phyloP scores from a whole-genome alignment of 345 rosid genomes.

The Trapa bicornis region DNA sequence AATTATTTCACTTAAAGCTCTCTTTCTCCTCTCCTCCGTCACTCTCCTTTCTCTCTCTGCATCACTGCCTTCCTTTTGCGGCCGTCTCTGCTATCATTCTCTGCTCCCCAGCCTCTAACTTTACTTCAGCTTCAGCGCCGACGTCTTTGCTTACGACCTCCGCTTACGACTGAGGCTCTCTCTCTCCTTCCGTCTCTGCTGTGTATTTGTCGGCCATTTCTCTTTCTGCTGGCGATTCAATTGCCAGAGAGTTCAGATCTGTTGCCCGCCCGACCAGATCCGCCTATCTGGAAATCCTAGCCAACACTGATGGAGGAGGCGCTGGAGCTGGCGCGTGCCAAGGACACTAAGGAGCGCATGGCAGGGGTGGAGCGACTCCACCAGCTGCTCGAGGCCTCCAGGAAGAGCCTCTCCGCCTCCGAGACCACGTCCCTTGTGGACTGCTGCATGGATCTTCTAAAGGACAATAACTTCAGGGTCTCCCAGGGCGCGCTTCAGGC shows the following conservation, averaged over 20 bases:
- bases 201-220: not conserved
- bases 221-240: not conserved
- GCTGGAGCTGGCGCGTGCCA: slow-evolving; percentile 84
- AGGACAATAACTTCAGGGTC: slow-evolving; percentile 84
- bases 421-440: not conserved
- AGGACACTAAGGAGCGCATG: slow-evolving; percentile 98
- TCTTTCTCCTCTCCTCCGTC: not conserved
- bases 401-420: not conserved
- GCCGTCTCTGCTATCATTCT: slow-evolving; percentile 25
- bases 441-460: slow-evolving; percentile 56
- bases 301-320: slow-evolving; percentile 83
- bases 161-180: not conserved
- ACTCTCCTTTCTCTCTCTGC: slow-evolving; percentile 7
- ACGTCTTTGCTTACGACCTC: not conserved
- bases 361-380: slow-evolving; percentile 91
- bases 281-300: slow-evolving; percentile 27
- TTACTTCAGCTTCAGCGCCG: not conserved
- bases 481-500: slow-evolving; percentile 94
- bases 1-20: not conserved
- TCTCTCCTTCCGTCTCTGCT: not conserved
- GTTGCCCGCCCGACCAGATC: slow-evolving; percentile 30
- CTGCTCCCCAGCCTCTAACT: not conserved
- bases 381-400: slow-evolving; percentile 29
- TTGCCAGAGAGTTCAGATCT: slow-evolving; percentile 9
- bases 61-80: slow-evolving; percentile 17